Evolutionary conservation across 441 rosid species (phyloP), one percentile per base, ranked within the genome.

Genomic region (Gossypium aridum): DNA sequence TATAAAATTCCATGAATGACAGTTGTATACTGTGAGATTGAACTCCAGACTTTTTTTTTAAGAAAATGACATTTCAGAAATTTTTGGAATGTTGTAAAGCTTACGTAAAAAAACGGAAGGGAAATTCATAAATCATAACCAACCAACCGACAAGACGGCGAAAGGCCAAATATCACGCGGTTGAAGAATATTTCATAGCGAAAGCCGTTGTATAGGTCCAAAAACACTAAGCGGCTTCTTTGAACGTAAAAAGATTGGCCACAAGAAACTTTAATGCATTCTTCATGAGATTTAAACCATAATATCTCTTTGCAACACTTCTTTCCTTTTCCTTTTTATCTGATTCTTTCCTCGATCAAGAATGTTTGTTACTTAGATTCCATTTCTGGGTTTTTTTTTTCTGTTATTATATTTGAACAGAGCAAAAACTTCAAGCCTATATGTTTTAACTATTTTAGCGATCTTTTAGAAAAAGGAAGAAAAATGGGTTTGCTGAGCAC

Each of bases 401-500:
- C 16, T 28, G 65, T 56, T 23, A 39, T 64, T 6, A 7, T 22
- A 25, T 31, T 23, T 66, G 56, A 66, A 45, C 45, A 43, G 67
- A 75, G 64, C 19, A 66, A 57, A 75, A 17, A 17, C 59, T 13
- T 22, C 13, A 2, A 22, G 22, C 57, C 37, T 19, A 9, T 13
- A 59, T 64, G 56, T 55, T 43, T 23, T 75, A 9, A 28, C 16
- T 14, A 13, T 19, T 31, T 10, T 31, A n/a, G 54, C 17, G 6
- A 45, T 43, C 55, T 66, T 57, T 22, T 17, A 66, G 6, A 13
- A 12, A 12, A 26, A 26, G 14, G 5, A n/a, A 60, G 51, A 43
- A 53, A 84, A 70, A 94, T 94, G 98, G 95, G 98, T 71, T 16
- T 94, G 14, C 14, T 88, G 20, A 82, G 89, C 67, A 74, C 85